Conservation (phyloP, 148 eudicot species). For the Suaeda aralocaspica region DNA sequence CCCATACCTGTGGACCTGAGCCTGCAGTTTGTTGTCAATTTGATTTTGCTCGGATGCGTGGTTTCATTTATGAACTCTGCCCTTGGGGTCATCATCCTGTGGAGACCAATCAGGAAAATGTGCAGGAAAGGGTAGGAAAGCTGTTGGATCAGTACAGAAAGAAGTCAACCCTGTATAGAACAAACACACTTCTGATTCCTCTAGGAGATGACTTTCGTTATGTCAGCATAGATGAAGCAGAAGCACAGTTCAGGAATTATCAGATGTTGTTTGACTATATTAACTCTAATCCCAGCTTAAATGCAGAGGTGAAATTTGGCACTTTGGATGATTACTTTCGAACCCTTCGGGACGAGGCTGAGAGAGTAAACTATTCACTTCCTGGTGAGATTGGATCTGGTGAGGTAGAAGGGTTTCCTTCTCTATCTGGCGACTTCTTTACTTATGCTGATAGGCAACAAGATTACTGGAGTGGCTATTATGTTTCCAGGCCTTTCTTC, state of each 20-base stretch:
- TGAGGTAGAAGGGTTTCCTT: slow-evolving; percentile 88
- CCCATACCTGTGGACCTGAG: slow-evolving; percentile 99
- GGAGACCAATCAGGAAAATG: slow-evolving; percentile 82
- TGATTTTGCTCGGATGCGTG: slow-evolving; percentile 92
- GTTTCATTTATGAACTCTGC: slow-evolving; percentile 81
- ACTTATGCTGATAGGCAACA: slow-evolving; percentile 88
- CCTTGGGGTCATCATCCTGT: slow-evolving; percentile 92
- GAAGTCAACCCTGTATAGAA: slow-evolving; percentile 88
- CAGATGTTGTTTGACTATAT: slow-evolving; percentile 88
- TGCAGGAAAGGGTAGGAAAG: slow-evolving; percentile 68
- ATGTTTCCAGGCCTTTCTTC: slow-evolving; percentile 95
- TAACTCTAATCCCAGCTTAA: slow-evolving; percentile 77
- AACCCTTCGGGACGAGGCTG: slow-evolving; percentile 84
- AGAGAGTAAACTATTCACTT: slow-evolving; percentile 80
- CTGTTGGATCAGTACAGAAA: slow-evolving; percentile 92
- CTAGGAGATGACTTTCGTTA: slow-evolving; percentile 98
- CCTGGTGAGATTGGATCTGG: slow-evolving; percentile 79
- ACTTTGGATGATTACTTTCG: slow-evolving; percentile 91
- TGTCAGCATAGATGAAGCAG: slow-evolving; percentile 92
- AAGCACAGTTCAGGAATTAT: slow-evolving; percentile 93
- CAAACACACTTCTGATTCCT: slow-evolving; percentile 90
- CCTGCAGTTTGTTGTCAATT: slow-evolving; percentile 98
- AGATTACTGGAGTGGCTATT: slow-evolving; percentile 99
- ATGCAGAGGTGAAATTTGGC: slow-evolving; percentile 92
- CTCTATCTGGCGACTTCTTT: slow-evolving; percentile 91